These are phyloP conservation scores for Capronia coronata DNA, from an alignment of 2,329 filamentous ascomycete species.

Conservation along the genomic window DNA sequence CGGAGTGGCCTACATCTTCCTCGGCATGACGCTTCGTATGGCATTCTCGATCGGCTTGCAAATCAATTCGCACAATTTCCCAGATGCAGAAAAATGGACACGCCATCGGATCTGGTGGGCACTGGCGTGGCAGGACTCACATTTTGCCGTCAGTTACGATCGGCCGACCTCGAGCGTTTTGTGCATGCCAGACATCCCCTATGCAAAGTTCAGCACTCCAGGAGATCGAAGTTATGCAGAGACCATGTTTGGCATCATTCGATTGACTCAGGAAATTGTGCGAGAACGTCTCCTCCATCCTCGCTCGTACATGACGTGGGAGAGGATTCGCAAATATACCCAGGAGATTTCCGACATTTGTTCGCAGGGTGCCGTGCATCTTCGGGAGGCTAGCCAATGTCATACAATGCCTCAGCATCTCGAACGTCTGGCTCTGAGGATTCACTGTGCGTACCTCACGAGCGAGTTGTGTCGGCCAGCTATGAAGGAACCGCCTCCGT, in stretches of 20 bases:
- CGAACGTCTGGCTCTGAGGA: conserved; percentile 54
- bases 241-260: conserved; percentile 52
- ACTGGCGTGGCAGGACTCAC: conserved; percentile 58
- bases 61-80: conserved; percentile 50
- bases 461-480: conserved; percentile 58
- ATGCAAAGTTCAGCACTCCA: conserved; percentile 43
- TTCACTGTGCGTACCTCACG: conserved; percentile 57
- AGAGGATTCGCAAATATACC: conserved; percentile 51
- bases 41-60: conserved; percentile 56
- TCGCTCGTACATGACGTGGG: conserved; percentile 48
- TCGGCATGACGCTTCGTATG: conserved; percentile 55
- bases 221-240: conserved; percentile 52
- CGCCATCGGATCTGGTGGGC: conserved; percentile 50
- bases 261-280: conserved; percentile 51
- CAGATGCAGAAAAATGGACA: conserved; percentile 43
- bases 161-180: conserved; percentile 51
- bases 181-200: conserved; percentile 46
- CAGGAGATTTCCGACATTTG: conserved; percentile 53
- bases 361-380: conserved; percentile 51
- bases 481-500: conserved; percentile 42
- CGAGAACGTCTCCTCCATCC: conserved; percentile 51
- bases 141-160: conserved; percentile 59
- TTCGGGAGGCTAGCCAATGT: conserved; percentile 48
- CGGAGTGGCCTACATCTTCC: conserved; percentile 56
- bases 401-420: conserved; percentile 45